Evolutionary conservation across 1,284 basidiomycete species (phyloP).

Genomic region (Ganoderma boninense): DNA sequence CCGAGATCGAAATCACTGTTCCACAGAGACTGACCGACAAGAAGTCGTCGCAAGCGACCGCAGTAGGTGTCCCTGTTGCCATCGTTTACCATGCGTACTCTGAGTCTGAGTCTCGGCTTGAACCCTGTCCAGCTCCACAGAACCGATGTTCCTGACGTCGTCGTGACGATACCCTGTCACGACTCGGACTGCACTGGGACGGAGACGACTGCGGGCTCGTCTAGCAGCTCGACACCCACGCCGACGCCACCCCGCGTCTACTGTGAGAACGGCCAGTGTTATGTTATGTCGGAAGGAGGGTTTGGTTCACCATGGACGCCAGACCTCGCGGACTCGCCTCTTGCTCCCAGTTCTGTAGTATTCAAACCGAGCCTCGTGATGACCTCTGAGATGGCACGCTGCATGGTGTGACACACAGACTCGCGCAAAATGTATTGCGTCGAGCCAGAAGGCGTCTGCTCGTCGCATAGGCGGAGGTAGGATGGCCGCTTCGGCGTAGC

Average conservation of each 20-base stretch:
- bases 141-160: slow-evolving; percentile 1
- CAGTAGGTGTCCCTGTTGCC: neutral
- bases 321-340: slow-evolving; percentile 1
- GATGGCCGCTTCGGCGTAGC: neutral
- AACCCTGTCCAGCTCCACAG: neutral
- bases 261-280: slow-evolving; percentile 12
- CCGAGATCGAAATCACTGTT: slow-evolving; percentile 17
- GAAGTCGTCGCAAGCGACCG: neutral
- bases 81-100: too few relatives aligned
- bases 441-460: neutral
- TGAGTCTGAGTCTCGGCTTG: neutral
- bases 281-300: slow-evolving; percentile 7
- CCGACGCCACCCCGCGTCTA: slow-evolving; percentile 2
- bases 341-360: neutral
- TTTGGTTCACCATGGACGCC: slow-evolving; percentile 3
- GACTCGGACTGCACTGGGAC: neutral
- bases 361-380: neutral
- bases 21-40: slow-evolving; percentile 6
- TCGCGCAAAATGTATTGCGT: too few relatives aligned
- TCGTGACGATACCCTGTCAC: slow-evolving; percentile 3
- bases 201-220: slow-evolving; percentile 4
- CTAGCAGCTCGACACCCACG: neutral
- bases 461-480: neutral
- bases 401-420: neutral
- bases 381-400: neutral